Conservation (phyloP, 768 basidiomycete species). For the Zangia roseola region DNA sequence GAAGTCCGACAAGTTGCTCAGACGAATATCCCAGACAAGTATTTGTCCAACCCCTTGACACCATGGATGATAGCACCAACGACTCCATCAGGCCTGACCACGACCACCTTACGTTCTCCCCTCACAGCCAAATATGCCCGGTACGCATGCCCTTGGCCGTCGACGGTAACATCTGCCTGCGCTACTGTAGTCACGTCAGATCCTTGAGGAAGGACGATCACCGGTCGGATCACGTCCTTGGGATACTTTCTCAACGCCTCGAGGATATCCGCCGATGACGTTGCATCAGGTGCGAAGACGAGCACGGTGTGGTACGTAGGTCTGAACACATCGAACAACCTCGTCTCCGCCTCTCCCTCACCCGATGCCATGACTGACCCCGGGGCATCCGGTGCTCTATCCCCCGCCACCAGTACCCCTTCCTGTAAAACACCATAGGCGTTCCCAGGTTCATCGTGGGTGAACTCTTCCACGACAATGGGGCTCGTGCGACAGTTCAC, state of each 20-base stretch:
- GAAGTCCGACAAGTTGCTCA: no score
- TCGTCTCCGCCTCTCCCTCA: not conserved
- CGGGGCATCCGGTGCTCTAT: slow-evolving; percentile 16
- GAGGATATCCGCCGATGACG: slow-evolving; percentile 5
- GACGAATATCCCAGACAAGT: slow-evolving; percentile 18
- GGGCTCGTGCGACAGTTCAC: slow-evolving; percentile 55
- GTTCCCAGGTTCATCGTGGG: not conserved
- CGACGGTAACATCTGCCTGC: slow-evolving; percentile 36
- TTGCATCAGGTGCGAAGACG: slow-evolving; percentile 20
- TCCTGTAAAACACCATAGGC: slow-evolving; percentile 11
- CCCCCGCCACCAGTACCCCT: slow-evolving; percentile 7
- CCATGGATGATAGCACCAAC: slow-evolving; percentile 34
- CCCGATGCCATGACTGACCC: not conserved
- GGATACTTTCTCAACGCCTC: slow-evolving; percentile 8
- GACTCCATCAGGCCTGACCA: slow-evolving; percentile 46
- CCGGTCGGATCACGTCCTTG: not conserved
- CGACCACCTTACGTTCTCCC: slow-evolving; percentile 33
- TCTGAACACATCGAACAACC: no score
- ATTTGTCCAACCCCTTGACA: slow-evolving; percentile 12
- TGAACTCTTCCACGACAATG: slow-evolving; percentile 41
- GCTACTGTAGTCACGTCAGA: not conserved
- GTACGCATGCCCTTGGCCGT: slow-evolving; percentile 39
- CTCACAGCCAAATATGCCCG: slow-evolving; percentile 34
- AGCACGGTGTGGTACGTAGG: slow-evolving; percentile 23
- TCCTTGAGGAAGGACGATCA: slow-evolving; percentile 18